Conservation (phyloP, 2,329 filamentous ascomycete genomes). For the Diplodia corticola region DNA sequence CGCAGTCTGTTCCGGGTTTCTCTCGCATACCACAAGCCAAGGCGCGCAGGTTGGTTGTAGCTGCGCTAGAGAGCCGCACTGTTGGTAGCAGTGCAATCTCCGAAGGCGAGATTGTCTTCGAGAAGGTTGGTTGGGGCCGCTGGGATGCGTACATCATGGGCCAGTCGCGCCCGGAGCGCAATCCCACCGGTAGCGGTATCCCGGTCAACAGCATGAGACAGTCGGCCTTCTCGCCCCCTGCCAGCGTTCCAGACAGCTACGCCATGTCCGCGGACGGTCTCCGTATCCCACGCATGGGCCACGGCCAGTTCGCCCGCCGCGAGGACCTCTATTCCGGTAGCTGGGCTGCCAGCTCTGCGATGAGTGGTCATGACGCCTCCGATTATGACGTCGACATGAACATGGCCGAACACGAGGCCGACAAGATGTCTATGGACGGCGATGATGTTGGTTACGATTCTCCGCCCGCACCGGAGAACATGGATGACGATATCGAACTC, state of each 20-base stretch:
- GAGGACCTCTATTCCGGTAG: constrained; percentile 54
- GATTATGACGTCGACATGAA: constrained; percentile 55
- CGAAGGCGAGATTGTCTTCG: constrained; percentile 46
- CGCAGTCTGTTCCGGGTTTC: constrained; percentile 89
- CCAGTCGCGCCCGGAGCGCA: constrained; percentile 52
- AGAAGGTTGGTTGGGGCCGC: constrained; percentile 95
- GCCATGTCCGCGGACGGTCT: constrained; percentile 46
- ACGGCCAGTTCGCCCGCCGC: constrained; percentile 23
- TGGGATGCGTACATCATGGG: constrained; percentile 84
- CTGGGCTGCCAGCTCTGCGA: constrained; percentile 68
- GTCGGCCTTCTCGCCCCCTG: constrained; percentile 47
- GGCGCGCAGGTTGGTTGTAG: constrained; percentile 88
- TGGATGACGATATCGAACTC: constrained; percentile 68
- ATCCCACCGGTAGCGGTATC: not conserved
- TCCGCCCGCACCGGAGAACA: constrained; percentile 61
- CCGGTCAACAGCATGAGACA: constrained; percentile 27
- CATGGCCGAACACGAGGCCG: constrained; percentile 81
- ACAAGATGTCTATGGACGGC: constrained; percentile 89
- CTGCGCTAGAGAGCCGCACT: constrained; percentile 75
- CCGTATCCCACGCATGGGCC: constrained; percentile 45
- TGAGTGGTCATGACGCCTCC: constrained; percentile 68
- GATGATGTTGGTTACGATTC: constrained; percentile 55
- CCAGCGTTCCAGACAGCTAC: constrained; percentile 51
- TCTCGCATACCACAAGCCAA: constrained; percentile 85
- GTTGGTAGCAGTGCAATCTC: not conserved